Conservation (phyloP, 2,329 filamentous ascomycete genomes). For the Xylaria sp. region DNA sequence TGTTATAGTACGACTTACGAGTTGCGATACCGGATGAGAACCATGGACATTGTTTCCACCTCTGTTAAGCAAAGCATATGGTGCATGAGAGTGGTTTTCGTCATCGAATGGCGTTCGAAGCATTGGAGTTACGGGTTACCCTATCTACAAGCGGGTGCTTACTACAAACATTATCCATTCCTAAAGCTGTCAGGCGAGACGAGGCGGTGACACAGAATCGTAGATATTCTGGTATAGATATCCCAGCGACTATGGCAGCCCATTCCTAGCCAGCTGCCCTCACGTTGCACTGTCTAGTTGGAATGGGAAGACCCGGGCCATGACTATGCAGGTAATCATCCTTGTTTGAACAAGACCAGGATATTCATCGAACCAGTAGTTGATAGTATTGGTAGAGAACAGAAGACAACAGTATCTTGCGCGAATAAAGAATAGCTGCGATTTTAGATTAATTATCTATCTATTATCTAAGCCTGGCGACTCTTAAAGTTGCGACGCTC, state of each 20-base stretch:
- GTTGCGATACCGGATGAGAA: neutral
- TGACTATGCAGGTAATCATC: neutral
- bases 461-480: neutral
- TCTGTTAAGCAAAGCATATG: neutral
- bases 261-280: neutral
- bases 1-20: neutral
- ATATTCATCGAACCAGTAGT: too few relatives aligned
- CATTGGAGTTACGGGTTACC: conserved; percentile 19
- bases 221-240: neutral
- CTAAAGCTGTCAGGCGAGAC: neutral
- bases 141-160: conserved; percentile 4
- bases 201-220: neutral
- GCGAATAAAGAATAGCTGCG: neutral
- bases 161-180: neutral
- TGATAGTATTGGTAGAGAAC: too few relatives aligned
- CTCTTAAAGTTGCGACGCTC: neutral
- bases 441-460: neutral
- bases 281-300: neutral
- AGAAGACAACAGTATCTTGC: neutral
- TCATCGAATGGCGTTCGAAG: conserved; percentile 18
- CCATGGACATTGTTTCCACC: neutral
- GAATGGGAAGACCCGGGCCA: neutral
- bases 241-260: neutral
- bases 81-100: neutral
- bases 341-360: neutral